phyloP scores from a whole-genome alignment of 169 alveolate species.

The Neospora caninum region DNA sequence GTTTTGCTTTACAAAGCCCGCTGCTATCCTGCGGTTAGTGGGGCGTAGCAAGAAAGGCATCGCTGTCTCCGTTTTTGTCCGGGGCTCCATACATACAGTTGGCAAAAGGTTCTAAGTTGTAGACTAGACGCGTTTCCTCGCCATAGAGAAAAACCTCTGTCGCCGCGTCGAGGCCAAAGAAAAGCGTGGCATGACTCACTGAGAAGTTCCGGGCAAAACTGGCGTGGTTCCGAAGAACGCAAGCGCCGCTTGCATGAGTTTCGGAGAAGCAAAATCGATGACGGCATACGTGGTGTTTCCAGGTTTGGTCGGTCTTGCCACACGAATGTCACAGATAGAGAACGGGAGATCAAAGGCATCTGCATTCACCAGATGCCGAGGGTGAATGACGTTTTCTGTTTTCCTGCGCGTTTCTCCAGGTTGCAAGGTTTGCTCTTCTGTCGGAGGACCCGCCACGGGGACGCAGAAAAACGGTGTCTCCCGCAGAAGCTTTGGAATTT shows the following conservation, averaged over 20 bases:
- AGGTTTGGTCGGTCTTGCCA: neutral
- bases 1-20: too few relatives aligned
- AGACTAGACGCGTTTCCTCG: too few relatives aligned
- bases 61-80: too few relatives aligned
- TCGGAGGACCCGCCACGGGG: neutral
- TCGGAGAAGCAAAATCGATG: neutral
- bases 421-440: too few relatives aligned
- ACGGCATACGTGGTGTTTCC: neutral
- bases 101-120: too few relatives aligned
- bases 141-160: too few relatives aligned
- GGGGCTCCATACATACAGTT: too few relatives aligned
- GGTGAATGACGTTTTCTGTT: neutral
- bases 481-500: neutral
- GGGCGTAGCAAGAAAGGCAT: too few relatives aligned
- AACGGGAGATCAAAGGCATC: neutral
- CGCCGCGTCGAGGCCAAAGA: too few relatives aligned
- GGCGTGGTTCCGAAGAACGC: slow-evolving; percentile 17
- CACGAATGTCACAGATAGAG: neutral
- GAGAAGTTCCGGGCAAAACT: neutral
- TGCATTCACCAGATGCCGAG: neutral
- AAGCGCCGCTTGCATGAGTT: slow-evolving; percentile 3
- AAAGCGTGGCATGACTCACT: neutral
- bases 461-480: neutral
- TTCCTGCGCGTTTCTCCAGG: neutral
- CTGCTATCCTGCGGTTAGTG: too few relatives aligned